Base-by-base conservation (phyloP, 495 filamentous ascomycete species). In the Symbiotaphrina buchneri region DNA sequence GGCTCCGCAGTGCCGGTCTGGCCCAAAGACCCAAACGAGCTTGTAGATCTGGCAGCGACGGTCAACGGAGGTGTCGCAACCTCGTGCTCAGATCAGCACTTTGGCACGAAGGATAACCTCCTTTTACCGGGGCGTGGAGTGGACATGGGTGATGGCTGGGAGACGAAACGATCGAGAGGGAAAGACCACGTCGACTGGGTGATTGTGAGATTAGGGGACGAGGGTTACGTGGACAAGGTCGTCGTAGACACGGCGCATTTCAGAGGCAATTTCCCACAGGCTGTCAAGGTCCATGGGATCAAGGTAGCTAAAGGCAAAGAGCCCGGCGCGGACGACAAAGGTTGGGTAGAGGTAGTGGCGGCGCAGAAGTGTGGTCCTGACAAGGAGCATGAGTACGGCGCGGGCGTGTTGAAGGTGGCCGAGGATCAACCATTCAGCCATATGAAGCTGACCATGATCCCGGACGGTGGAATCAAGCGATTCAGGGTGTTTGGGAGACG, bases 81-180 rank as follows among this genome's bases (percentile, higher is more conserved):
- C 2, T 60, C 58, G 0, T 82, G 74, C 42, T 84, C 72, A 22
- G 79, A 92, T 44, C 66, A 91, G 51, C 82, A 92, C 47, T 94
- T 76, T 45, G 79, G 83, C 2, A 71, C 68, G 6, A 77, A 71
- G 47, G 69, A 73, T 36, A 91, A 94, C 48, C 49, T 92, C 27
- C 63, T 92, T 10, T 55, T 92, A 8, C 83, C 84, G 2, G 82
- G 82, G 2, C 60, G 84, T 17, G 84, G 84, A 5, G 68, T 73
- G 45, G 73, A 94, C 50, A 92, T 92, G 82, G 76, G 82, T 19
- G 83, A 91, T 48, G 84, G 84, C 2, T 94, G 84, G 83, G 83
- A 94, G 53, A 94, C 83, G 7, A 71, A 74, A 32, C 64, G 84
- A 22, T 81, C 73, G 19, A 53, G 84, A 16, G 68, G 60, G 15